Percentiles rank a stretch among this genome's conserved stretches.
Conservation (phyloP, 1,284 basidiomycete species). For the Moniliophthora roreri region DNA sequence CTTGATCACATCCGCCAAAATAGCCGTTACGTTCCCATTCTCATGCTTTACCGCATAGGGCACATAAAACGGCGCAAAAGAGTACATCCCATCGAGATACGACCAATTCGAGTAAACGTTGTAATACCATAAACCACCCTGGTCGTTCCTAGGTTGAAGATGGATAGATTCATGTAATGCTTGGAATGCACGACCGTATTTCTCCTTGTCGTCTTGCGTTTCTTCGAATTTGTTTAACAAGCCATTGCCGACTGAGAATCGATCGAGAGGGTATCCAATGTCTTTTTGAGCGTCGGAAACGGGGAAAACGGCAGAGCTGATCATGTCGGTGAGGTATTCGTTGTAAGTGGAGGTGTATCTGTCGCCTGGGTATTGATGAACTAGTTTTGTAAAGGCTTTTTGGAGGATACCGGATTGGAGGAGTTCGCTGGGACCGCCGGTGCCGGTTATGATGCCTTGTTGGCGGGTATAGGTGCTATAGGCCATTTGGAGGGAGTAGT, state of each 20-base stretch:
- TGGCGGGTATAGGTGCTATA: conserved; percentile 16
- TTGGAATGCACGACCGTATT: neutral
- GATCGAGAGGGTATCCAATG: conserved; percentile 15
- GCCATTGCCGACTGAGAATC: conserved; percentile 17
- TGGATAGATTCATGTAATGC: conserved; percentile 7
- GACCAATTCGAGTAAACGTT: conserved; percentile 12
- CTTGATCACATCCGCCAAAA: neutral
- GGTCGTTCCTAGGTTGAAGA: conserved; percentile 3
- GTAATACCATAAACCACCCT: conserved; percentile 14
- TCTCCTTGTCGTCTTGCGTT: neutral
- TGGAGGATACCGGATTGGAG: conserved; percentile 18
- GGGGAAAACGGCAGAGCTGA: conserved; percentile 13
- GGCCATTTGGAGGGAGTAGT: conserved; percentile 6
- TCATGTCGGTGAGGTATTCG: conserved; percentile 12
- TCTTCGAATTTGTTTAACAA: conserved; percentile 7
- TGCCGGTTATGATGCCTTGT: conserved; percentile 13
- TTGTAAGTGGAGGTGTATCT: neutral
- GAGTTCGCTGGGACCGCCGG: conserved; percentile 11
- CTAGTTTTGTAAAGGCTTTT: conserved; percentile 15
- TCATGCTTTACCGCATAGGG: neutral
- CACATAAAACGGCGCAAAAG: conserved; percentile 10
- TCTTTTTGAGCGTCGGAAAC: conserved; percentile 13
- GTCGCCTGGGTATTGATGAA: conserved; percentile 7
- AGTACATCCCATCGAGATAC: conserved; percentile 16
- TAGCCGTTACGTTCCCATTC: neutral